Evolutionary conservation across 2,329 filamentous ascomycete genomes (phyloP), one percentile per base, ranked within the genome.

Genomic region (Trichoderma brevicompactum): DNA sequence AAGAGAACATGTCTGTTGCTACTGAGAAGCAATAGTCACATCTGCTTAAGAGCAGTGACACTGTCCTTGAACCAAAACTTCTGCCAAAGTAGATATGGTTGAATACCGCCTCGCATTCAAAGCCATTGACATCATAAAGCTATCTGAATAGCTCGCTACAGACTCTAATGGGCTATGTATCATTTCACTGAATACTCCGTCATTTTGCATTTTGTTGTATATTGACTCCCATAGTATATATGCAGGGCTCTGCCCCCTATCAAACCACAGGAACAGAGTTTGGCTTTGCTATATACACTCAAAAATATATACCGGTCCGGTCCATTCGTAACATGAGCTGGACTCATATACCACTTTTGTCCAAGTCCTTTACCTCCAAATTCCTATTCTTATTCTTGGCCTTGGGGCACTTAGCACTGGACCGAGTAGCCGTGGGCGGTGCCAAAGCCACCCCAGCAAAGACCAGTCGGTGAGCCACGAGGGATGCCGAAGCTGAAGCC

Each of bases 371-470:
- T 2, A 9, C 46, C 46, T n/a, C 6, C 0, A 49, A 10, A 15
- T n/a, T n/a, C 46, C 23, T n/a, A n/a, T n/a, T n/a, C n/a, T n/a
- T n/a, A 5, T 9, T 49, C 19, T 32, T n/a, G 46, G 46, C 23
- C 46, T 32, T 32, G 23, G 46, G 46, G 46, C 23, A 28, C 17
- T 28, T 54, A 54, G 2, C 52, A 54, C 34, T 23, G 34, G 36
- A 54, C 36, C 36, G 52, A 54, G 34, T 54, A 54, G 52, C 52
- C 52, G 19, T 54, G 52, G 34, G 34, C 52, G 36, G 52, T 54
- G 36, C 52, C 52, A 41, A 54, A 54, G 17, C 52, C 52, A 40
- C 52, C 52, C 36, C 36, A 54, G 36, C 52, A 54, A n/a, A 44
- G 7, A 41, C 36, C 52, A 41, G 52, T 15, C 15, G n/a, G 17